Conservation (phyloP, 78 protist genomes). For the Guillardia theta region DNA sequence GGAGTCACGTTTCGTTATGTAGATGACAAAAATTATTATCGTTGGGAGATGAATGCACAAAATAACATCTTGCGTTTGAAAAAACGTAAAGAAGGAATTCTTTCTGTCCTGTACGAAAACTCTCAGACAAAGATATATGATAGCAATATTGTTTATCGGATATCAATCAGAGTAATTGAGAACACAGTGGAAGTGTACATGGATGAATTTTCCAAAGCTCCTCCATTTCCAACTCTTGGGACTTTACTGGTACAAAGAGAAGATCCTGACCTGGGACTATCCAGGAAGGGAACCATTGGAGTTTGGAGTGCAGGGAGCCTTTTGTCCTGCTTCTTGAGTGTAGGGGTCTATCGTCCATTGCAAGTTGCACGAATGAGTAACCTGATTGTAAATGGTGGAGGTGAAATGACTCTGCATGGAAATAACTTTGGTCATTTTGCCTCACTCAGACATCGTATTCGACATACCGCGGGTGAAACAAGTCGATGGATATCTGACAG, state of each 20-base stretch:
- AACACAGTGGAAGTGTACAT: not conserved
- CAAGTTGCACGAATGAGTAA: not conserved
- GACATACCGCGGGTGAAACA: not conserved
- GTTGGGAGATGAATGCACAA: not conserved
- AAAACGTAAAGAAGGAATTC: not conserved
- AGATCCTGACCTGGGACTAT: no score
- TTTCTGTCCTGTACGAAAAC: not conserved
- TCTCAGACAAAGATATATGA: not conserved
- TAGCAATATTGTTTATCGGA: not conserved
- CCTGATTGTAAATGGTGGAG: not conserved
- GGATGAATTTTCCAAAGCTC: not conserved
- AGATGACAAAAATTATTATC: not conserved
- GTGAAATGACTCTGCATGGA: not conserved
- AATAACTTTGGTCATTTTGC: not conserved
- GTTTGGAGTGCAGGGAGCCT: no score
- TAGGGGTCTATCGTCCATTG: not conserved
- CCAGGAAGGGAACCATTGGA: no score
- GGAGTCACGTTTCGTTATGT: not conserved
- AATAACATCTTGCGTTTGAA: not conserved
- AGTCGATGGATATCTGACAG: not conserved
- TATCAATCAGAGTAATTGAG: no score
- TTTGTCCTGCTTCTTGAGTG: no score
- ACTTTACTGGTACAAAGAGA: no score
- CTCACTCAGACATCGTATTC: no score
- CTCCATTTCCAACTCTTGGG: not conserved